phyloP scores from a whole-genome alignment of 2,329 filamentous ascomycete genomes.

The Phaeosphaeria sp. region DNA sequence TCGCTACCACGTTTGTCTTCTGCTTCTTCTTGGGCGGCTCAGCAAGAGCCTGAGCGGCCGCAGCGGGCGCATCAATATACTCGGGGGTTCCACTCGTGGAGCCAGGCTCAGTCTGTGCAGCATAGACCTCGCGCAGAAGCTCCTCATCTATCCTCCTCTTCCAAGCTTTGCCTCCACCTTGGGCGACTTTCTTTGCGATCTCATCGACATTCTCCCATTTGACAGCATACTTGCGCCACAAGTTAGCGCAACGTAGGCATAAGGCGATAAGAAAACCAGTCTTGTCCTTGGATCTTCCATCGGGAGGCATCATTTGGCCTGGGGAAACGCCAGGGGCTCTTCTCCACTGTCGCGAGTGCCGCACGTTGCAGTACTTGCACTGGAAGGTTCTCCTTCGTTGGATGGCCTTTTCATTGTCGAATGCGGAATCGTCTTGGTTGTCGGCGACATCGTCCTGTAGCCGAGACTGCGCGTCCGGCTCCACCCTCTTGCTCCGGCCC shows the following conservation, averaged over 20 bases:
- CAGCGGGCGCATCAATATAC: conserved; percentile 32
- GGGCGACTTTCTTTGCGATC: conserved; percentile 83
- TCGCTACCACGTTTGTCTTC: conserved; percentile 53
- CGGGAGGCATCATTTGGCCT: conserved; percentile 71
- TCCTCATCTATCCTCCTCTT: conserved; percentile 93
- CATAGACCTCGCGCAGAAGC: conserved; percentile 71
- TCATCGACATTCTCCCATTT: conserved; percentile 96
- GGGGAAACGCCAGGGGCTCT: conserved; percentile 80
- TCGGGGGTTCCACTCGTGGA: conserved; percentile 35
- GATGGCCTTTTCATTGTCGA: conserved; percentile 84
- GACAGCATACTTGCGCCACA: conserved; percentile 96
- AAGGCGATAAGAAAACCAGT: conserved; percentile 78
- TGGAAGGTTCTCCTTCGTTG: conserved; percentile 83
- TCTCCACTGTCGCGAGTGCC: conserved; percentile 86
- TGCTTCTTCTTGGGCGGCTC: conserved; percentile 69
- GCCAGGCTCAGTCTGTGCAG: conserved; percentile 41
- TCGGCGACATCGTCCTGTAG: conserved; percentile 92
- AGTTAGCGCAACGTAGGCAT: conserved; percentile 86
- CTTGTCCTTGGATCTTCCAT: conserved; percentile 81
- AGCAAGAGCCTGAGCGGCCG: conserved; percentile 30
- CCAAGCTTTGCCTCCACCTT: conserved; percentile 80
- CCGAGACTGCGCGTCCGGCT: conserved; percentile 67
- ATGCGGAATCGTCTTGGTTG: conserved; percentile 92
- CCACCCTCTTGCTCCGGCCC: conserved; percentile 80
- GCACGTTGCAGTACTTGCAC: conserved; percentile 90